These are phyloP conservation scores for Athelia psychrophila DNA, from an alignment of 1,284 basidiomycete genomes.

Conservation along the genomic window DNA sequence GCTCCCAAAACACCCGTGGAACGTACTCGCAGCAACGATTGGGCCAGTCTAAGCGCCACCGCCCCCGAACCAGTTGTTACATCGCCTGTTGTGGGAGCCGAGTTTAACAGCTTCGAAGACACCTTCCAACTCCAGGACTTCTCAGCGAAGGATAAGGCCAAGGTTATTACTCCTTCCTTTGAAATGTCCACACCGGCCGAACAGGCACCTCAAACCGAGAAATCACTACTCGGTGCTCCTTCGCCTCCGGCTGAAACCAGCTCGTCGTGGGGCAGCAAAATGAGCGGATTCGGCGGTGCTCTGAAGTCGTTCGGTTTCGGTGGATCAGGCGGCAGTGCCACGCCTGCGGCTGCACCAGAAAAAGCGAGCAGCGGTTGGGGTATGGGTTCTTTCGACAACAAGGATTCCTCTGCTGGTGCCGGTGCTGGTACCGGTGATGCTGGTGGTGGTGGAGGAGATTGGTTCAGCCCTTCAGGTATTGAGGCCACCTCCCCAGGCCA, in stretches of 20 bases:
- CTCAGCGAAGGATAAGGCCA: too few species aligned
- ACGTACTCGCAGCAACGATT: conserved; percentile 2
- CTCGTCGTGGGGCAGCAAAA: not conserved
- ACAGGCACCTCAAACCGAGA: not conserved
- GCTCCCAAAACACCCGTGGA: not conserved
- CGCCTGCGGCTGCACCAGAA: not conserved
- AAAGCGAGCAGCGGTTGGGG: not conserved
- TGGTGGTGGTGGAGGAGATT: not conserved
- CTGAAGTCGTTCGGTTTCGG: not conserved
- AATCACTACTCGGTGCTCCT: not conserved
- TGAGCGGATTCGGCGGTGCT: not conserved
- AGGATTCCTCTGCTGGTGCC: not conserved
- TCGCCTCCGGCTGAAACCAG: not conserved
- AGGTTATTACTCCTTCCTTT: too few species aligned
- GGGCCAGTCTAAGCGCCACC: not conserved
- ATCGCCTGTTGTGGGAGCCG: too few species aligned
- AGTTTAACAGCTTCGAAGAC: too few species aligned
- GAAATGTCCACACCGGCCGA: too few species aligned
- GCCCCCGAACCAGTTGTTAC: too few species aligned
- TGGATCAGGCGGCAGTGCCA: not conserved
- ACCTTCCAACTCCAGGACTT: too few species aligned
- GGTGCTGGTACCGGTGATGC: not conserved
- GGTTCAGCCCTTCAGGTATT: too few species aligned
- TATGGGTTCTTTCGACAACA: not conserved
- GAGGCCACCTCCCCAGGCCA: not conserved